These are phyloP conservation scores for Corymbia maculata DNA, from an alignment of 345 rosid species.

Conservation along the genomic window DNA sequence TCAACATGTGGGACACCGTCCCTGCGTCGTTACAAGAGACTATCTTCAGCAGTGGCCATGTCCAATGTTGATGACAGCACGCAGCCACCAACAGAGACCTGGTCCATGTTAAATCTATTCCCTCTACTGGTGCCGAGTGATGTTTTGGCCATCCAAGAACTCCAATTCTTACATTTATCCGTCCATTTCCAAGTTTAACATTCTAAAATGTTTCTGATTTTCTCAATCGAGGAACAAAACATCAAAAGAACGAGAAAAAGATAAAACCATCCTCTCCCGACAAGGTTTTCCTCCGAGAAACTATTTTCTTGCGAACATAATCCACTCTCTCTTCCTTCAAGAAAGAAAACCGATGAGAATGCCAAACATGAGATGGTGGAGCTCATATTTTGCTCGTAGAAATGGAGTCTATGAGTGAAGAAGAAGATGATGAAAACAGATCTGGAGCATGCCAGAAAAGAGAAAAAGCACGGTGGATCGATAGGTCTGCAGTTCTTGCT, in stretches of 20 bases:
- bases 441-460: not conserved
- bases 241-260: not conserved
- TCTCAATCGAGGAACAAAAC: not conserved
- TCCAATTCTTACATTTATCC: not conserved
- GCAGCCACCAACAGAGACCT: slow-evolving; percentile 1
- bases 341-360: not conserved
- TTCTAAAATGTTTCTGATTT: not conserved
- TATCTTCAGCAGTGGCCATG: slow-evolving; percentile 6
- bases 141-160: not conserved
- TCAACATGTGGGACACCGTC: slow-evolving; percentile 36
- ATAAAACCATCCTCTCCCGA: not conserved
- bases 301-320: not conserved
- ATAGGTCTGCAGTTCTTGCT: not conserved
- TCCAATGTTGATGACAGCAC: not conserved
- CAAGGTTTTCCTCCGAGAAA: not conserved
- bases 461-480: not conserved
- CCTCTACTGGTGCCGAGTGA: not conserved
- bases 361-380: not conserved
- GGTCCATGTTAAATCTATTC: not conserved
- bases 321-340: not conserved
- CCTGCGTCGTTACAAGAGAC: slow-evolving; percentile 21
- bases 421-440: not conserved
- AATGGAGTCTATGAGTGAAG: not conserved
- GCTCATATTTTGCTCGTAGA: not conserved
- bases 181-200: not conserved